Evolutionary conservation across 2,329 filamentous ascomycete species (phyloP).

Genomic region (Botrytis elliptica): DNA sequence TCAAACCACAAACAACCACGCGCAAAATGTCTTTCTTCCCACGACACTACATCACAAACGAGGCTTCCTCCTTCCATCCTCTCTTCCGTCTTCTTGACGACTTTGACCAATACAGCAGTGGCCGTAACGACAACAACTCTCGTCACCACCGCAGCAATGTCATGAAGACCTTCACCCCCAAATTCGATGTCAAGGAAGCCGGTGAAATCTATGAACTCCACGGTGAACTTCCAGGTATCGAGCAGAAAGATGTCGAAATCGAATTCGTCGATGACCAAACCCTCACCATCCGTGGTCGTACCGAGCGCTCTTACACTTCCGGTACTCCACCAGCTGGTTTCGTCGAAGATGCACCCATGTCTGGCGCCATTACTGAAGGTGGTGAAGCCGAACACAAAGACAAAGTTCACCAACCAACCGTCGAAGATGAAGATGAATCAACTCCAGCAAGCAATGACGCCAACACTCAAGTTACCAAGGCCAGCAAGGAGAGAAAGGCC

Average conservation of each 20-base stretch:
- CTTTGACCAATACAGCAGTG: conserved; percentile 54
- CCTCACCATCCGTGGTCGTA: conserved; percentile 66
- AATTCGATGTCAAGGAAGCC: conserved; percentile 75
- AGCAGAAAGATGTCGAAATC: conserved; percentile 71
- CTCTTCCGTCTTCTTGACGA: conserved; percentile 66
- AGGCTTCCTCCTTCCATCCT: conserved; percentile 51
- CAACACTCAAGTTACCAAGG: conserved; percentile 23
- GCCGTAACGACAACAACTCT: conserved; percentile 6
- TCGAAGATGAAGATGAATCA: conserved; percentile 46
- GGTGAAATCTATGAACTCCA: conserved; percentile 70
- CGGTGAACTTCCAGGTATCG: conserved; percentile 74
- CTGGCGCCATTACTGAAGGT: conserved; percentile 45
- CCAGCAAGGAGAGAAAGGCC: conserved; percentile 26
- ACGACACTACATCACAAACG: conserved; percentile 44
- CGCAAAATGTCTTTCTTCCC: conserved; percentile 62
- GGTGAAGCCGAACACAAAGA: conserved; percentile 41
- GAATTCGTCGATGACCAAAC: conserved; percentile 78
- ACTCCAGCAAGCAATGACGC: conserved; percentile 19
- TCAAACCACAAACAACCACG: conserved; percentile 33
- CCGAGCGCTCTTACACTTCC: conserved; percentile 61
- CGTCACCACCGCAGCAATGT: conserved; percentile 26
- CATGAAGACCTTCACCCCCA: conserved; percentile 62
- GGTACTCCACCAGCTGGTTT: conserved; percentile 46
- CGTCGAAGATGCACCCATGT: conserved; percentile 45
- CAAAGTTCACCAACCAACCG: conserved; percentile 48